Conservation (phyloP, 176 grass and related monocot genomes). For the Aegilops tauschii region DNA sequence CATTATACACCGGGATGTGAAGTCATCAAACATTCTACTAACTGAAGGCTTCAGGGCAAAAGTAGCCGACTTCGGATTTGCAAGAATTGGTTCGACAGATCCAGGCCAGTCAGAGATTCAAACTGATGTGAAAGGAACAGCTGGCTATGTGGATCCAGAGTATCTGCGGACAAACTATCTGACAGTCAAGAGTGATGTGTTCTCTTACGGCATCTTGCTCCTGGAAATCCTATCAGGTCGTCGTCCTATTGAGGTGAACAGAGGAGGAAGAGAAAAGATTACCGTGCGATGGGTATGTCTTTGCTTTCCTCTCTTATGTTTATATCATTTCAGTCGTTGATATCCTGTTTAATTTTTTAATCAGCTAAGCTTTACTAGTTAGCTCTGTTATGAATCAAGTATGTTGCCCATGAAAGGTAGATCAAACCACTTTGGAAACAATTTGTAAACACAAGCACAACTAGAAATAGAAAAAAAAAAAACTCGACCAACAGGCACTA, state of each 20-base stretch:
- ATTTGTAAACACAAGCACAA: neutral
- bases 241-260: constrained; percentile 74
- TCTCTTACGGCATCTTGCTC: constrained; percentile 92
- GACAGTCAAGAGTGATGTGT: constrained; percentile 88
- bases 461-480: neutral
- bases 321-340: neutral
- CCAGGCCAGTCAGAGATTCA: constrained; percentile 78
- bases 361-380: neutral
- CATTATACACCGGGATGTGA: constrained; percentile 95
- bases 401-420: neutral
- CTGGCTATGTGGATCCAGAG: constrained; percentile 91
- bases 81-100: constrained; percentile 74
- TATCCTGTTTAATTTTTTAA: neutral
- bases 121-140: constrained; percentile 83
- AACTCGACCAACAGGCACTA: neutral
- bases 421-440: neutral
- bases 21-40: constrained; percentile 91
- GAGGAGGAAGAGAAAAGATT: constrained; percentile 64
- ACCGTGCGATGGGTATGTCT: constrained; percentile 90
- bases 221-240: constrained; percentile 89
- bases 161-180: constrained; percentile 81
- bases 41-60: constrained; percentile 81
- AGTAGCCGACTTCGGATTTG: constrained; percentile 96
- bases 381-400: neutral
- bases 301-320: neutral